Evolutionary conservation across 2,329 filamentous ascomycete genomes (phyloP), one percentile per base, ranked within the genome.

Genomic region (Decorospora gaudefroyi): DNA sequence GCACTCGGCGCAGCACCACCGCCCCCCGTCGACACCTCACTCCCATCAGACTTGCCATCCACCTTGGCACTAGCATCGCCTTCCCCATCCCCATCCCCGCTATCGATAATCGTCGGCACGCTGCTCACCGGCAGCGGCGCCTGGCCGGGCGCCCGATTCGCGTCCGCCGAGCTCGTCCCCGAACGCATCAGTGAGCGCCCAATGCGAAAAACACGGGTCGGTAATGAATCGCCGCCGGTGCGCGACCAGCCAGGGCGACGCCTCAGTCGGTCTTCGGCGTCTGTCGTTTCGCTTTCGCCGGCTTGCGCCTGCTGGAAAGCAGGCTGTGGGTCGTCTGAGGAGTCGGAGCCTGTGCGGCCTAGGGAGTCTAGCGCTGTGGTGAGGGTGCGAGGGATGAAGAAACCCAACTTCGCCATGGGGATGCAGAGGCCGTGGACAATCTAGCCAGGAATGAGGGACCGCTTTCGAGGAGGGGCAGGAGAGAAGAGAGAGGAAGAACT

Each of bases 341-440:
- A 29, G 6, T 6, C 4, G 1, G 59, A 49, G 7, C 32, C 43
- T 9, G 42, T 48, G 6, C 48, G 47, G n/a, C 10, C 39, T 5
- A 58, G 43, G 2, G 63, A 69, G n/a, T n/a, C n/a, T 1, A 70
- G 40, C 17, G 74, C 77, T 19, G 72, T 72, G 4, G 82, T 84
- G 13, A 89, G 67, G 0, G 83, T 87, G 17, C 82, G 74, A 0
- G 85, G 85, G 0, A 88, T 74, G 46, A 84, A 81, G 55, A 76
- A 66, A 1, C 76, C 74, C 39, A 89, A 70, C 62, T 88, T 89
- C 0, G 82, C 85, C 3, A 93, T 68, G 0, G 90, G 90, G 10
- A 95, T 88, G 35, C 84, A 90, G 1, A 96, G 75, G 5, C 90
- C 89, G 57, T 95, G 90, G 3, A 93, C 85, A 27, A 91, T 73